phyloP scores from a whole-genome alignment of 2,329 filamentous ascomycete genomes.

The Chlorencoelia australis region DNA sequence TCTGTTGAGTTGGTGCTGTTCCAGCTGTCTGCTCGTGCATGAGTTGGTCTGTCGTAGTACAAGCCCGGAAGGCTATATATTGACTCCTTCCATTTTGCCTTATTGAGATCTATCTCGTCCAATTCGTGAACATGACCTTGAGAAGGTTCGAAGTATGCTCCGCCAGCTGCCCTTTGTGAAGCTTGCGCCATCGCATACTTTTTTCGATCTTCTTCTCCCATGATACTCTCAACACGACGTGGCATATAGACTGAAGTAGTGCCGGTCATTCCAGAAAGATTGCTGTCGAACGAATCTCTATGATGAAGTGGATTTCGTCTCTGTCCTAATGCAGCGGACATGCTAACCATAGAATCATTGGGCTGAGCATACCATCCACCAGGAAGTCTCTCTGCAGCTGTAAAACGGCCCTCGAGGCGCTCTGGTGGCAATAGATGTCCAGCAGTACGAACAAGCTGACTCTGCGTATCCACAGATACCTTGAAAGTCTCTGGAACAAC shows the following conservation, averaged over 20 bases:
- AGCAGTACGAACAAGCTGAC: slow-evolving; percentile 36
- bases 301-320: slow-evolving; percentile 35
- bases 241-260: slow-evolving; percentile 55
- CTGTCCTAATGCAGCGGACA: slow-evolving; percentile 31
- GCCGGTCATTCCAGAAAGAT: slow-evolving; percentile 45
- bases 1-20: slow-evolving; percentile 12
- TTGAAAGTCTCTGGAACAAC: slow-evolving; percentile 80
- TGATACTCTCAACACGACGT: slow-evolving; percentile 52
- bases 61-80: slow-evolving; percentile 26
- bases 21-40: slow-evolving; percentile 10
- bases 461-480: slow-evolving; percentile 43
- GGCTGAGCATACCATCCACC: slow-evolving; percentile 60
- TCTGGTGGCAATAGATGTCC: slow-evolving; percentile 63
- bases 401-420: slow-evolving; percentile 69
- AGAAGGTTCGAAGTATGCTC: slow-evolving; percentile 31
- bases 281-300: slow-evolving; percentile 58
- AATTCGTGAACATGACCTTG: slow-evolving; percentile 41
- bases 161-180: slow-evolving; percentile 32
- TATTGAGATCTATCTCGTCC: slow-evolving; percentile 34
- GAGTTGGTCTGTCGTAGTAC: slow-evolving; percentile 15
- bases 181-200: slow-evolving; percentile 64
- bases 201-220: slow-evolving; percentile 66
- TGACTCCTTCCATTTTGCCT: slow-evolving; percentile 33
- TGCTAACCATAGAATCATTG: slow-evolving; percentile 56
- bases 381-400: slow-evolving; percentile 55